These are phyloP conservation scores for Trypanosoma rangeli DNA, from an alignment of 208 protist genomes.

Conservation along the genomic window DNA sequence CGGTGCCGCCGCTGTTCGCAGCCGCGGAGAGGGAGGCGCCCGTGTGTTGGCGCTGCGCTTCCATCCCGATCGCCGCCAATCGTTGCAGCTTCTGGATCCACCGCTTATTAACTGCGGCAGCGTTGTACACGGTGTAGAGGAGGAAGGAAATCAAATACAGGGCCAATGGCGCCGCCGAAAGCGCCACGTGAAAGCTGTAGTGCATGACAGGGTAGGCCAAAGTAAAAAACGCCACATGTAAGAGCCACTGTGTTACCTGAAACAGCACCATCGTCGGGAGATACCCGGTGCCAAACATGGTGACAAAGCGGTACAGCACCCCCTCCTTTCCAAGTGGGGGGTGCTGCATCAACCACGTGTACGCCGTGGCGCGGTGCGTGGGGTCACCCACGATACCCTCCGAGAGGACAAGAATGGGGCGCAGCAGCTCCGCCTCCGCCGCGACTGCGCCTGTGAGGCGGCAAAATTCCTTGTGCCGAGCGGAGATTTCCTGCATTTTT, in stretches of 20 bases:
- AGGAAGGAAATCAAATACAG: conserved; percentile 36
- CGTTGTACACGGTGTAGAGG: conserved; percentile 56
- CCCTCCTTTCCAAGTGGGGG: conserved; percentile 54
- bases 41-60: conserved; percentile 23
- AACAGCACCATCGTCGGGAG: conserved; percentile 54
- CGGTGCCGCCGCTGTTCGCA: too few relatives aligned
- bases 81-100: conserved; percentile 58
- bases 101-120: conserved; percentile 48
- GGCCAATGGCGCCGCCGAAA: conserved; percentile 48
- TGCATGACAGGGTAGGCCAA: conserved; percentile 46
- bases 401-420: conserved; percentile 26
- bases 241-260: conserved; percentile 48
- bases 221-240: conserved; percentile 53
- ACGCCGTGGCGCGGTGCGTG: conserved; percentile 52
- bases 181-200: conserved; percentile 42
- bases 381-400: conserved; percentile 39
- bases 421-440: conserved; percentile 38
- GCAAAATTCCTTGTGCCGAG: conserved; percentile 37
- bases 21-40: not conserved
- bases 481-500: conserved; percentile 25
- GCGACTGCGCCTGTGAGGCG: conserved; percentile 36
- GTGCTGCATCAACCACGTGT: conserved; percentile 74
- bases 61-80: conserved; percentile 38
- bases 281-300: conserved; percentile 43
- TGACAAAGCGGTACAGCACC: conserved; percentile 50